phyloP scores from a whole-genome alignment of 345 rosid genomes.

The Moricandia moricandioides region DNA sequence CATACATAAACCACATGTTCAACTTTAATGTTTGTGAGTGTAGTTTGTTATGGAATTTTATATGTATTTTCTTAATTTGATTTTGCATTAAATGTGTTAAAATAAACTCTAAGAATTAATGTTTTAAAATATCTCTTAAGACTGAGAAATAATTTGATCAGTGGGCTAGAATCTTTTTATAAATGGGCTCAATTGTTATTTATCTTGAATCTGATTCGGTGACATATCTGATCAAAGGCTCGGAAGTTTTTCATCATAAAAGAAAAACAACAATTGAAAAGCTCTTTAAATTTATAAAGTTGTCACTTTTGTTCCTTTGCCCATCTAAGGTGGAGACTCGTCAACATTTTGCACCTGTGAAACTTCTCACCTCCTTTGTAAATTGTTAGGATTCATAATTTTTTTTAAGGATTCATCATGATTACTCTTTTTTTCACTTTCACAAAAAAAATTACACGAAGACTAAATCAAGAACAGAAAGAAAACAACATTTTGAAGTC shows the following conservation, averaged over 20 bases:
- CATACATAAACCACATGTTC: no score
- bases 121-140: no score
- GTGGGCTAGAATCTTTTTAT: no score
- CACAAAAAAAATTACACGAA: background rate
- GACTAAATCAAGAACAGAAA: background rate
- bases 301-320: background rate
- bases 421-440: background rate
- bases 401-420: background rate
- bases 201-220: no score
- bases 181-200: no score
- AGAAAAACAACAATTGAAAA: background rate
- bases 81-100: background rate
- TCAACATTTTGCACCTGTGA: background rate
- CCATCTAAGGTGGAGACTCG: background rate
- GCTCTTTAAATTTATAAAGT: background rate
- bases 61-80: background rate
- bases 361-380: background rate
- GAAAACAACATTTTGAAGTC: background rate
- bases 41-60: background rate
- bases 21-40: background rate
- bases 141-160: no score
- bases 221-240: no score
- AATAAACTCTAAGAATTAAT: background rate
- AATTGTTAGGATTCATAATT: no score
- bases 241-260: no score